These are phyloP conservation scores for Xerocomellus intermedius DNA, from an alignment of 768 basidiomycete species.

Conservation along the genomic window DNA sequence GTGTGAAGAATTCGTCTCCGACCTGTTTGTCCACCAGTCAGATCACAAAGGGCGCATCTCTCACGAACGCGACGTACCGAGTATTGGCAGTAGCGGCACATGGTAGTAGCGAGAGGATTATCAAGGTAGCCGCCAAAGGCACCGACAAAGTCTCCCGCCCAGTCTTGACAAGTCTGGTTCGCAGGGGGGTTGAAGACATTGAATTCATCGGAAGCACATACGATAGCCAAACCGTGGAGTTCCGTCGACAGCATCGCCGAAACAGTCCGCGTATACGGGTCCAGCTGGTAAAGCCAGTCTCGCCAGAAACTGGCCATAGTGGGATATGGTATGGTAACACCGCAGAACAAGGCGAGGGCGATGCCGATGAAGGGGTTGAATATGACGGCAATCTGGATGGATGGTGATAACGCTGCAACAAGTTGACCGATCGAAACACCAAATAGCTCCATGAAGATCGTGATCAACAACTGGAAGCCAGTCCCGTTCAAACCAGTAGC, in stretches of 20 bases:
- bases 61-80: slow-evolving; percentile 24
- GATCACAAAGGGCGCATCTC: not conserved
- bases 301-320: slow-evolving; percentile 66
- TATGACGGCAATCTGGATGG: slow-evolving; percentile 74
- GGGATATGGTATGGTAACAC: slow-evolving; percentile 73
- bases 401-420: slow-evolving; percentile 73
- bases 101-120: slow-evolving; percentile 54
- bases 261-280: slow-evolving; percentile 69
- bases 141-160: slow-evolving; percentile 66
- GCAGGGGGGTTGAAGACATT: slow-evolving; percentile 67
- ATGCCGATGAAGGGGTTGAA: slow-evolving; percentile 75
- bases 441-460: slow-evolving; percentile 70
- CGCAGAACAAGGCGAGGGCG: slow-evolving; percentile 72
- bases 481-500: slow-evolving; percentile 57
- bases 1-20: slow-evolving; percentile 69
- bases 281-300: slow-evolving; percentile 73
- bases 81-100: slow-evolving; percentile 77
- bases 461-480: slow-evolving; percentile 69
- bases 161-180: slow-evolving; percentile 68
- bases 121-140: slow-evolving; percentile 72
- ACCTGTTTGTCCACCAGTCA: slow-evolving; percentile 26
- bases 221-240: slow-evolving; percentile 65
- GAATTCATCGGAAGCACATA: slow-evolving; percentile 69
- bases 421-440: slow-evolving; percentile 73
- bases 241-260: slow-evolving; percentile 77